Conservation (phyloP, 306 rosid genomes). For the Begonia loranthoides region DNA sequence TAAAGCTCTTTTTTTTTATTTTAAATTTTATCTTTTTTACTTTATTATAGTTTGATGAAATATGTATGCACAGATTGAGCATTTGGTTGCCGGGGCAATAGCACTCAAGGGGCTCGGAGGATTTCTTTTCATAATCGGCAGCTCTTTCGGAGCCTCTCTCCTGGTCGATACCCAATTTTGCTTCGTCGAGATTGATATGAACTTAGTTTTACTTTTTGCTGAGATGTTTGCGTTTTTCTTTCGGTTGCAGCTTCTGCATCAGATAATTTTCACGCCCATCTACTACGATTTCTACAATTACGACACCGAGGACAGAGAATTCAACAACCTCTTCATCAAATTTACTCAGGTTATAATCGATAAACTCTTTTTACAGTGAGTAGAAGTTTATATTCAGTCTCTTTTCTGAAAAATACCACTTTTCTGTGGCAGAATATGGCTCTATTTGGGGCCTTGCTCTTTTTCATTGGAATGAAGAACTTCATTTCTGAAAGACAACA, state of each 20-base stretch:
- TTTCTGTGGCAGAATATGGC: constrained; percentile 42
- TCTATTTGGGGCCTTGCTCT: constrained; percentile 54
- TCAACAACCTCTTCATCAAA: constrained; percentile 35
- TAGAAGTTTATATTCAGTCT: background rate
- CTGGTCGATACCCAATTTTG: constrained; percentile 16
- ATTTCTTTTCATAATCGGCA: constrained; percentile 42
- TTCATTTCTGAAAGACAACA: constrained; percentile 33
- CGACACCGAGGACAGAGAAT: constrained; percentile 43
- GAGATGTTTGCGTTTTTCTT: background rate
- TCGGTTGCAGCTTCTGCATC: constrained; percentile 45
- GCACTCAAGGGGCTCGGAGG: constrained; percentile 51
- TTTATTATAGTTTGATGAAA: no score
- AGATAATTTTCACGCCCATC: constrained; percentile 35
- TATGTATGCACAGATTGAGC: constrained; percentile 26
- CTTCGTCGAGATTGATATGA: background rate
- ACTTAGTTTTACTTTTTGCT: background rate
- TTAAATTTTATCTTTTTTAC: no score
- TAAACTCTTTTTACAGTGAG: background rate
- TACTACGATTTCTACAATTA: constrained; percentile 59
- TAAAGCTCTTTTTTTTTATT: no score
- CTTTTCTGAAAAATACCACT: background rate
- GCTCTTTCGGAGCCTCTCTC: constrained; percentile 41
- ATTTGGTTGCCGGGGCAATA: constrained; percentile 34
- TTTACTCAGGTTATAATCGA: constrained; percentile 42
- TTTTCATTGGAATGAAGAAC: constrained; percentile 44